Evolutionary conservation across 495 filamentous ascomycete genomes (phyloP), one percentile per base, ranked within the genome.

Genomic region (Lasiosphaeriaceae sp.): DNA sequence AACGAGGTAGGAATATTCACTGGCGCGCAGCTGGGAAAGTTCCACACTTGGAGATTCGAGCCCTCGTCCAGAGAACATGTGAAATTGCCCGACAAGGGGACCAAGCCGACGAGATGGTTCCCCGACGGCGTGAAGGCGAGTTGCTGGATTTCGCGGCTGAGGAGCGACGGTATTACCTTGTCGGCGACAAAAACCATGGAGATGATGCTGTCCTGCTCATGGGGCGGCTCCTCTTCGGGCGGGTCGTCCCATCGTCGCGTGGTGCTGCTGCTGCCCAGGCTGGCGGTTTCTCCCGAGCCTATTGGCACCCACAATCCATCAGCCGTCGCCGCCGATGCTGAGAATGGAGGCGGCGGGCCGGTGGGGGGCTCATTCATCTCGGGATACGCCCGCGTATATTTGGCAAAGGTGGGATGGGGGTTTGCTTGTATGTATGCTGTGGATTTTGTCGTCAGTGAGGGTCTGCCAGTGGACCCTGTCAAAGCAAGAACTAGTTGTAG

Each of bases 221-320:
- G n/a, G 3, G 16, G 21, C 26, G 57, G 61, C 7, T 59, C 45
- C 5, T 59, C 56, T 17, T 60, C 59, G 6, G 65, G 65, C 8
- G 65, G 65, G 52, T 67, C 65, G 55, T 67, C 65, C 65, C 65
- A 67, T 51, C 57, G 47, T 20, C 65, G 55, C 11, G 19, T 34
- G 24, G 12, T 12, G 1, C 35, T 26, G 37, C 17, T 22, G 50
- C 46, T 57, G 45, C 11, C 46, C 14, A 49, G 45, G 57, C 57
- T 63, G 22, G 6, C 26, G 4, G 26, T 31, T 3, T 31, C 26
- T 31, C 4, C 9, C 9, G 26, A 31, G 4, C 26, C 26, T 31
- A 31, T 31, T 9, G 26, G 26, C 26, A 31, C 26, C 26, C 26
- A 31, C 9, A 31, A 9, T 9, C 26, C 26, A 31, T 31, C 26